Percentiles rank a stretch among this genome's conserved stretches.
Conservation (phyloP, 495 filamentous ascomycete genomes). For the Tuber brumale region DNA sequence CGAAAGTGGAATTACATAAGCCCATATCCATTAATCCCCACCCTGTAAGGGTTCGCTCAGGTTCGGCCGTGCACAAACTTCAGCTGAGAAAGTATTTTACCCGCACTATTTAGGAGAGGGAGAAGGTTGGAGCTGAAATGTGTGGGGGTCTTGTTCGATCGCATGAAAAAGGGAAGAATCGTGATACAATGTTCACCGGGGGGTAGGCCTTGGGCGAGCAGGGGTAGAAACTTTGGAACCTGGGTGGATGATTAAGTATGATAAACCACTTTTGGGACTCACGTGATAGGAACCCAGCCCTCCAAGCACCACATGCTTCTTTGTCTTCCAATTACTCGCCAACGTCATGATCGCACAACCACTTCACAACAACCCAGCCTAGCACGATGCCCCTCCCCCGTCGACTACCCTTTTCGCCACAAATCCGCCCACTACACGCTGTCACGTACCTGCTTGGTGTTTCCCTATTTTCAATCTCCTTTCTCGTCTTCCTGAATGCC, state of each 20-base stretch:
- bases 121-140: background rate
- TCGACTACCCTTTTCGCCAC: conserved; percentile 51
- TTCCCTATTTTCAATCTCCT: conserved; percentile 90
- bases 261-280: background rate
- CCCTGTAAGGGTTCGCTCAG: background rate
- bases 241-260: background rate
- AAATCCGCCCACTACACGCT: conserved; percentile 64
- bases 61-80: background rate
- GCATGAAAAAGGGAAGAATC: background rate
- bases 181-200: background rate
- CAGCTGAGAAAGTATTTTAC: background rate
- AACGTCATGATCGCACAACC: background rate
- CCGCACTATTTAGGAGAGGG: background rate
- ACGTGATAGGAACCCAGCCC: background rate
- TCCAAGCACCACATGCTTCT: background rate
- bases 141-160: background rate
- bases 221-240: background rate
- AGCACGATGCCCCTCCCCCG: conserved; percentile 43
- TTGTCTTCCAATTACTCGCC: background rate
- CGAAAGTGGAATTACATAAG: background rate
- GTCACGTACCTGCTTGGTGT: conserved; percentile 80
- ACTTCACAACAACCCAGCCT: conserved; percentile 10
- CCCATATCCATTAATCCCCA: background rate
- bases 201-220: background rate
- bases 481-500: conserved; percentile 95